phyloP scores from a whole-genome alignment of 257 asterid genomes.

The Solanum bukasovii region DNA sequence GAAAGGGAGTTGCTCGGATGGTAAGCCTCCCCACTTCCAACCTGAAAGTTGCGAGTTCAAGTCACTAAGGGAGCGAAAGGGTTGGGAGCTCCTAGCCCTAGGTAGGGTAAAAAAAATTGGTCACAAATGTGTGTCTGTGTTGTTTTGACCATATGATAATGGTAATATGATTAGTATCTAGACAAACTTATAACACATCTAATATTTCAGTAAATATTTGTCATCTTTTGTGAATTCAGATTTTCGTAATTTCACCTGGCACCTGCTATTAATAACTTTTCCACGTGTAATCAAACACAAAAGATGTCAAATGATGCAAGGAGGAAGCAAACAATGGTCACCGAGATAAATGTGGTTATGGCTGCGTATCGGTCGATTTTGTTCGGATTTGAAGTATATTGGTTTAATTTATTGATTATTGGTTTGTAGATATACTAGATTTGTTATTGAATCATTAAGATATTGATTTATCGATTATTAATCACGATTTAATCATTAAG shows the following conservation, averaged over 20 bases:
- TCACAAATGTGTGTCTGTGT: background rate
- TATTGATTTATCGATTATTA: no score
- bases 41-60: no score
- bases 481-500: background rate
- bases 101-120: background rate
- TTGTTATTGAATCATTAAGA: background rate
- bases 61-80: no score
- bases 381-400: no score
- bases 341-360: background rate
- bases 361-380: background rate
- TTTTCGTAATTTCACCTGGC: background rate
- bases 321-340: background rate
- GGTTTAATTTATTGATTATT: no score
- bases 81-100: no score
- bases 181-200: background rate
- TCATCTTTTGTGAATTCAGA: background rate
- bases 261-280: background rate
- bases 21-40: no score
- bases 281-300: background rate
- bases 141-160: background rate
- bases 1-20: no score
- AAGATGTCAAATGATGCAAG: background rate
- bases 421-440: no score
- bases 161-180: background rate
- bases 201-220: background rate